A percentile compares a stretch with the other conserved stretches of the same genome.
phyloP scores from a whole-genome alignment of 2,329 filamentous ascomycete genomes.

The Ascochyta pisi region DNA sequence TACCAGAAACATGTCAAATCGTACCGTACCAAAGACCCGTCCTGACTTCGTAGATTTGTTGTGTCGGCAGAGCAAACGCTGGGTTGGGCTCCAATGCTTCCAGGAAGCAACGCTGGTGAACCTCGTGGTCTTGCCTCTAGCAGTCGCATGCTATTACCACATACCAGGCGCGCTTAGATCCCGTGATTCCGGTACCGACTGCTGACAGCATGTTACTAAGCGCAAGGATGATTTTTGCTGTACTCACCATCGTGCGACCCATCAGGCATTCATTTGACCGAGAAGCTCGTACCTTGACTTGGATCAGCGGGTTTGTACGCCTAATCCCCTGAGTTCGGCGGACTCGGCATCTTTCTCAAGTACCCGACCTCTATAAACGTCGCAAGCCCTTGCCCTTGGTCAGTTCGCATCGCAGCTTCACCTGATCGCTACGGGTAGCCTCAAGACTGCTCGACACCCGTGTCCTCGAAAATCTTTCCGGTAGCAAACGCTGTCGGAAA shows the following conservation, averaged over 20 bases:
- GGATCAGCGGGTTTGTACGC: background rate
- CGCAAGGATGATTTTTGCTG: slow-evolving; percentile 1
- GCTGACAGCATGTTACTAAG: slow-evolving; percentile 5
- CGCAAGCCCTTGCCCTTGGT: background rate
- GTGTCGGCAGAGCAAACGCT: background rate
- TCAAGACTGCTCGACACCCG: background rate
- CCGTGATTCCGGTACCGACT: background rate
- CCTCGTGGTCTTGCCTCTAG: background rate
- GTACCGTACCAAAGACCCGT: background rate
- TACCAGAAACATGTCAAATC: background rate
- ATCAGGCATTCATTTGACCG: slow-evolving; percentile 1
- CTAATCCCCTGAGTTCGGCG: slow-evolving; percentile 10
- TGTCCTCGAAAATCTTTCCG: background rate
- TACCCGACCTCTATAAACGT: slow-evolving; percentile 1
- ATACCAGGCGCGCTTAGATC: background rate
- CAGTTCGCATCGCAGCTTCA: background rate
- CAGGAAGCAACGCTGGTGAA: background rate
- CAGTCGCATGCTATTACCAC: background rate
- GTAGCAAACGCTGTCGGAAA: background rate
- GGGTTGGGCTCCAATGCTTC: background rate
- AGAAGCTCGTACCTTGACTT: slow-evolving; percentile 5
- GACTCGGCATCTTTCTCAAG: slow-evolving; percentile 10
- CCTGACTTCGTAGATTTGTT: background rate
- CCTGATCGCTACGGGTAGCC: background rate
- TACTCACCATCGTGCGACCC: slow-evolving; percentile 8